A percentile compares a stretch with the other conserved stretches of the same genome.
Conservation (phyloP, 352 stramenopile species). For the Phytophthora hybrid region DNA sequence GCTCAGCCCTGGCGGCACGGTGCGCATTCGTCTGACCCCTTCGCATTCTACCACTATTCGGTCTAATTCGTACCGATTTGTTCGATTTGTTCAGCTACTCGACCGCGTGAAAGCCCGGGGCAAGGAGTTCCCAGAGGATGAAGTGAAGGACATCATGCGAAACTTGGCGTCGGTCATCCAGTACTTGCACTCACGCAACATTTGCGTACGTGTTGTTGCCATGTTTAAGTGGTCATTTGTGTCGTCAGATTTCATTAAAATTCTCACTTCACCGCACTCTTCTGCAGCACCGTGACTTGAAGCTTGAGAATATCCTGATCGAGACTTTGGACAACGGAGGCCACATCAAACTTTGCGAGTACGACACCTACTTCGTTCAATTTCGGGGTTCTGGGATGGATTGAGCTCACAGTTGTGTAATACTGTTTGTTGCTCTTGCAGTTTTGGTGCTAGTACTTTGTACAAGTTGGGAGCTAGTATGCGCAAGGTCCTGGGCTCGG, state of each 20-base stretch:
- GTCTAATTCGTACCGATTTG: background rate
- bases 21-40: constrained; percentile 26
- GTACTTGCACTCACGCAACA: constrained; percentile 84
- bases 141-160: constrained; percentile 64
- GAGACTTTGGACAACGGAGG: constrained; percentile 57
- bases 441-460: constrained; percentile 81
- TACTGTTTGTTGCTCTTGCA: constrained; percentile 13
- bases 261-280: too few species aligned
- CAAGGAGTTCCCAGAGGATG: constrained; percentile 59
- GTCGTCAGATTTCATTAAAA: too few species aligned
- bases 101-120: constrained; percentile 62
- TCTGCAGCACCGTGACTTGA: constrained; percentile 76
- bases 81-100: constrained; percentile 49
- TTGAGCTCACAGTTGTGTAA: too few species aligned
- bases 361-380: constrained; percentile 16
- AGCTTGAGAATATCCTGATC: constrained; percentile 88
- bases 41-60: background rate
- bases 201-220: constrained; percentile 53
- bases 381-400: too few species aligned
- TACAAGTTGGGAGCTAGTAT: constrained; percentile 83
- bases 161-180: constrained; percentile 81
- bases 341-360: constrained; percentile 87
- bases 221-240: too few species aligned
- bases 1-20: constrained; percentile 70
- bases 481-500: constrained; percentile 79